Base-by-base conservation (phyloP, 495 filamentous ascomycete genomes). In the Rostrohypoxylon terebratum region DNA sequence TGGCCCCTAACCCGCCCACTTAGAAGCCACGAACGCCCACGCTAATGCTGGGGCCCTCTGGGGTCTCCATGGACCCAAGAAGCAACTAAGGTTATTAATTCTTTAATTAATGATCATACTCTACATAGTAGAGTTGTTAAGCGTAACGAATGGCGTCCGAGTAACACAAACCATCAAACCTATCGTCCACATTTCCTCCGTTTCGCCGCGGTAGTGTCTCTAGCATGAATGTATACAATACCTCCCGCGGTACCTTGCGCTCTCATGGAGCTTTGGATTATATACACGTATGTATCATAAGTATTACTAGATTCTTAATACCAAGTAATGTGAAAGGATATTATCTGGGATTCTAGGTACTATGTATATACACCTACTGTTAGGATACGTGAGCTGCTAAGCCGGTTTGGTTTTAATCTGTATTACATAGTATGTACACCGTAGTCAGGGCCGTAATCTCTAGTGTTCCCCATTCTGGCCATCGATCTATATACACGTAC, bases 91-190 rank as follows among this genome's bases (percentile, higher is more conserved):
- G 65, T 48, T 65, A 65, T 48, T 65, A 65, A 65, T 50, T 59
- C 53, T 68, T 68, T 73, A 59, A 68, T 68, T 65, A 68, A 73
- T 73, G 63, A 63, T n/a, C n/a, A n/a, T 63, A 60, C 69, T 34
- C 63, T 61, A n/a, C n/a, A n/a, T n/a, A n/a, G n/a, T n/a, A 45
- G 53, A 72, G 45, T 36, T 36, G 42, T 63, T 25, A 42, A 50
- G 33, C 40, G 40, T 50, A 63, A 34, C 71, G 62, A 74, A 74
- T 74, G 62, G 53, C 31, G 69, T 60, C 38, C 25, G 33, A 8
- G 66, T 61, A 66, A 36, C 55, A 74, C 50, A 40, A 59, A 42
- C 66, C 20, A 66, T 63, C 48, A 67, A 69, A 42, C 59, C 45
- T 58, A 18, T 33, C 66, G 65, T 69, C 71, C 71, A 73, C 71